These are phyloP conservation scores for Canavalia gladiata DNA, from an alignment of 306 rosid species.

Conservation along the genomic window DNA sequence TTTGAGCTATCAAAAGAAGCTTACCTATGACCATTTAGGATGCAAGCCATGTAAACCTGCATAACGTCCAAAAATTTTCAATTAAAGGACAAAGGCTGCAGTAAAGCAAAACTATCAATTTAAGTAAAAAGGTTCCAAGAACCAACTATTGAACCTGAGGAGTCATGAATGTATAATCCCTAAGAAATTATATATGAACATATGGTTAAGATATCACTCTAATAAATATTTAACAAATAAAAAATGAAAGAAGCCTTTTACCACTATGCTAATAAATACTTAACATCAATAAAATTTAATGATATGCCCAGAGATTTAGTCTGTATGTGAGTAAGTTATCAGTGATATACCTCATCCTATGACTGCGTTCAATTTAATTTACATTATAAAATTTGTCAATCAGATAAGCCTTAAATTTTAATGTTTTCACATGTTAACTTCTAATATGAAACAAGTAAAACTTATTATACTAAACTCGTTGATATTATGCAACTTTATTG, in stretches of 20 bases:
- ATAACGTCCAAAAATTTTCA: conserved; percentile 35
- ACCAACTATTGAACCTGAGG: conserved; percentile 19
- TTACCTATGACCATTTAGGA: conserved; percentile 81
- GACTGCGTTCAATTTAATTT: conserved; percentile 16
- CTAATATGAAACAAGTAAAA: conserved; percentile 6
- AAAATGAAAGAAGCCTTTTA: conserved; percentile 34
- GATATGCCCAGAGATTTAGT: not conserved
- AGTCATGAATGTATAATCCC: conserved; percentile 16
- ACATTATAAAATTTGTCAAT: not conserved
- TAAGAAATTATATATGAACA: conserved; percentile 18
- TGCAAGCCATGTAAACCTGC: conserved; percentile 96
- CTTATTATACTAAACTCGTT: conserved; percentile 13
- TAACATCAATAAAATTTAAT: not conserved
- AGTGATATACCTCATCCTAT: conserved; percentile 12
- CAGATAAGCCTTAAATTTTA: not conserved
- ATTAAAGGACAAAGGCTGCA: conserved; percentile 26
- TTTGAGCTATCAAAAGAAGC: conserved; percentile 40
- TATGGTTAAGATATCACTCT: conserved; percentile 15
- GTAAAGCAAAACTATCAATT: conserved; percentile 36
- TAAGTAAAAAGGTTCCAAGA: conserved; percentile 7
- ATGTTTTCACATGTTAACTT: conserved; percentile 8
- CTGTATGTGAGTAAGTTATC: conserved; percentile 18
- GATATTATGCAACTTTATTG: not conserved
- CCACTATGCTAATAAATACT: conserved; percentile 20
- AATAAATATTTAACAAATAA: conserved; percentile 14